Evolutionary conservation across 2,329 filamentous ascomycete species (phyloP).

Genomic region (Cyclaneusma minus): DNA sequence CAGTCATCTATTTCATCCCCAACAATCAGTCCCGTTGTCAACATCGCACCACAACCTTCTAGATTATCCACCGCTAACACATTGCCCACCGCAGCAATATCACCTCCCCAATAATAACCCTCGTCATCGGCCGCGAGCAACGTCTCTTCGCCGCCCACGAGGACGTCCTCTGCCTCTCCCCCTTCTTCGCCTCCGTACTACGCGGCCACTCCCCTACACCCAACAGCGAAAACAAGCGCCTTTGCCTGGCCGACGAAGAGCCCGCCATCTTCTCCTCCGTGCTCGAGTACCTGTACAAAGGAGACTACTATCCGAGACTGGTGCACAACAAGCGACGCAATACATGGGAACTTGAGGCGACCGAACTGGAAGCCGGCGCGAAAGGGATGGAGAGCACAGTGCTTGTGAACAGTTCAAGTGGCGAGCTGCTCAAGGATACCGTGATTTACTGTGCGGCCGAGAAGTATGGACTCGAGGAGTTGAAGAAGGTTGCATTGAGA

Average conservation of each 20-base stretch:
- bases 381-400: slow-evolving; percentile 48
- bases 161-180: slow-evolving; percentile 62
- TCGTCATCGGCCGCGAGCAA: slow-evolving; percentile 66
- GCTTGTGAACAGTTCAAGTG: slow-evolving; percentile 47
- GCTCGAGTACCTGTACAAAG: slow-evolving; percentile 86
- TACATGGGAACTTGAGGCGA: slow-evolving; percentile 67
- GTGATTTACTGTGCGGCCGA: slow-evolving; percentile 83
- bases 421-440: slow-evolving; percentile 70
- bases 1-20: slow-evolving; percentile 1
- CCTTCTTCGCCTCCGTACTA: slow-evolving; percentile 59
- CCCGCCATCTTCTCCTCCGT: slow-evolving; percentile 84
- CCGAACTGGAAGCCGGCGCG: too few relatives aligned
- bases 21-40: too few relatives aligned
- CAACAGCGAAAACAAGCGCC: slow-evolving; percentile 44
- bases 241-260: slow-evolving; percentile 70
- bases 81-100: slow-evolving; percentile 34
- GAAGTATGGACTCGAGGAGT: slow-evolving; percentile 66
- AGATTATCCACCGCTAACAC: too few relatives aligned
- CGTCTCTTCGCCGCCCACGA: slow-evolving; percentile 87
- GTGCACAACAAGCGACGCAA: slow-evolving; percentile 68
- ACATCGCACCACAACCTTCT: too few relatives aligned
- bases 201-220: slow-evolving; percentile 46
- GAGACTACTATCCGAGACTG: slow-evolving; percentile 77
- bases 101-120: slow-evolving; percentile 59
- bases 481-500: slow-evolving; percentile 70